Evolutionary conservation across 768 basidiomycete species (phyloP).

Genomic region (Phaeotremella fagi): DNA sequence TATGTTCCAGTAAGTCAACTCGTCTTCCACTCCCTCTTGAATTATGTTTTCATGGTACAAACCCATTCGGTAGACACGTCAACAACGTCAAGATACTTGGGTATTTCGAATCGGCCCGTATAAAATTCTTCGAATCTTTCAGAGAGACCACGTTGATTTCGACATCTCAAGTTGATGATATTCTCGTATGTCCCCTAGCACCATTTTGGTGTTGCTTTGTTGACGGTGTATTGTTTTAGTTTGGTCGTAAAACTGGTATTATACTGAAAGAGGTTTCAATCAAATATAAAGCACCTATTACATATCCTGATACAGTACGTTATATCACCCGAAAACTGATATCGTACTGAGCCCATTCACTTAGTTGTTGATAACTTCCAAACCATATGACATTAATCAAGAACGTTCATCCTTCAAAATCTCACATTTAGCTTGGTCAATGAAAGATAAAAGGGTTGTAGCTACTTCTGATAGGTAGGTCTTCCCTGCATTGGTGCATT

Average conservation of each 20-base stretch:
- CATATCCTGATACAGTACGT: slow-evolving; percentile 39
- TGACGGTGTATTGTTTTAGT: slow-evolving; percentile 6
- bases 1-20: slow-evolving; percentile 37
- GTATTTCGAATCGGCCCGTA: slow-evolving; percentile 37
- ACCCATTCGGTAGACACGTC: slow-evolving; percentile 31
- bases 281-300: slow-evolving; percentile 32
- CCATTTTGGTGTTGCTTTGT: not conserved
- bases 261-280: slow-evolving; percentile 38
- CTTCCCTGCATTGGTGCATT: not conserved
- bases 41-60: too few species aligned
- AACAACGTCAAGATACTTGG: slow-evolving; percentile 38
- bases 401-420: slow-evolving; percentile 25
- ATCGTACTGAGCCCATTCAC: not conserved
- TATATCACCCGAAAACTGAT: not conserved
- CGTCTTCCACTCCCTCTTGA: not conserved
- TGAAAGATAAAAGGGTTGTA: slow-evolving; percentile 25
- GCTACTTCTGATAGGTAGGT: slow-evolving; percentile 36
- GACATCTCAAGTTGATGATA: slow-evolving; percentile 12
- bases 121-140: slow-evolving; percentile 28
- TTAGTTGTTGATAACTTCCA: slow-evolving; percentile 31
- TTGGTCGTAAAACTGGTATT: slow-evolving; percentile 32
- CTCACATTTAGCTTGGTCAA: slow-evolving; percentile 24
- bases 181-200: slow-evolving; percentile 21
- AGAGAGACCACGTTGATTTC: too few species aligned
- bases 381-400: slow-evolving; percentile 22